Evolutionary conservation across 2,329 filamentous ascomycete genomes (phyloP).

Genomic region (Byssothecium circinans): DNA sequence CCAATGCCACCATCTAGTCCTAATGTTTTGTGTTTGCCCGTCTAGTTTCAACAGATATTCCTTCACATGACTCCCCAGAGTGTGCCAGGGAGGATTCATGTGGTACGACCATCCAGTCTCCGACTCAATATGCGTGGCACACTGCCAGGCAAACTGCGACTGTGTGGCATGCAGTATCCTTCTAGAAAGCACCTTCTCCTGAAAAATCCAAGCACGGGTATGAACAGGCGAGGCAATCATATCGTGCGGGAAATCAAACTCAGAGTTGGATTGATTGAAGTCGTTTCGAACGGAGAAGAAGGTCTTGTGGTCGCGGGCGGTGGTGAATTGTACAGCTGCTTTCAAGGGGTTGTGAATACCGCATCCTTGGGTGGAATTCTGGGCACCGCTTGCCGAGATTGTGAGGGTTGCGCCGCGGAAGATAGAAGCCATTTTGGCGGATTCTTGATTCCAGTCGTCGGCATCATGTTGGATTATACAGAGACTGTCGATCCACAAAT

Average conservation of each 20-base stretch:
- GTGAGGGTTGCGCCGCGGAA: neutral
- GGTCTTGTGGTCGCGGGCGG: neutral
- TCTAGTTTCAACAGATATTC: neutral
- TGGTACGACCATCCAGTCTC: neutral
- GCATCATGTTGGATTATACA: slow-evolving; percentile 13
- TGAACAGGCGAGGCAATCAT: neutral
- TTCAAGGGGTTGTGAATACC: neutral
- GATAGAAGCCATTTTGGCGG: slow-evolving; percentile 13
- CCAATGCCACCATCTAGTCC: neutral
- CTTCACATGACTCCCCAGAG: neutral
- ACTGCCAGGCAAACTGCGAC: slow-evolving; percentile 1
- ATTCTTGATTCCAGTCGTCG: slow-evolving; percentile 15
- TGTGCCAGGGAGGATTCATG: neutral
- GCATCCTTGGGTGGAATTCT: neutral
- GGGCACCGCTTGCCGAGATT: neutral
- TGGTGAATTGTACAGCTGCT: neutral
- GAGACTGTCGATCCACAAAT: slow-evolving; percentile 18
- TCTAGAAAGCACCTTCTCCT: slow-evolving; percentile 1
- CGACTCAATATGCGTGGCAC: neutral
- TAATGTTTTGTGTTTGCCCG: too few relatives aligned
- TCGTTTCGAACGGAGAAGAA: neutral
- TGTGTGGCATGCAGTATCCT: slow-evolving; percentile 1
- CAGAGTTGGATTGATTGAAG: too few relatives aligned
- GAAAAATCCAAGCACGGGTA: slow-evolving; percentile 3
- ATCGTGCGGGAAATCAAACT: neutral